These are phyloP conservation scores for Aphanomyces stellatus DNA, from an alignment of 352 stramenopile genomes.

Conservation along the genomic window DNA sequence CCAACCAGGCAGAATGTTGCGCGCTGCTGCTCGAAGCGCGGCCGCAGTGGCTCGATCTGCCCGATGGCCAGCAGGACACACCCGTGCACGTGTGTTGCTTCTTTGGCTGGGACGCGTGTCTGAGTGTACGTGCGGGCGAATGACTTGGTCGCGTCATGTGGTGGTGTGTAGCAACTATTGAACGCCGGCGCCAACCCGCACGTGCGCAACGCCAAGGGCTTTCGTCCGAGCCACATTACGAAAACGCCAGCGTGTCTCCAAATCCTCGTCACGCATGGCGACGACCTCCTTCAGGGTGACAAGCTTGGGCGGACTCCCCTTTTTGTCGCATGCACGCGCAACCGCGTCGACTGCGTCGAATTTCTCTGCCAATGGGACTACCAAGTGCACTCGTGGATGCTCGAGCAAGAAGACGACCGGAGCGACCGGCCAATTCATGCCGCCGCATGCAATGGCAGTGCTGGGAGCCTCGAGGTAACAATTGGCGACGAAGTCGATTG, in stretches of 20 bases:
- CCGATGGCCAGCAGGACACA: conserved; percentile 50
- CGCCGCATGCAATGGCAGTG: conserved; percentile 50
- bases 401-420: conserved; percentile 53
- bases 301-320: conserved; percentile 52
- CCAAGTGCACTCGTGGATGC: conserved; percentile 53
- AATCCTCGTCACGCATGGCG: conserved; percentile 40
- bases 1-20: conserved; percentile 39
- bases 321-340: conserved; percentile 52
- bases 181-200: conserved; percentile 48
- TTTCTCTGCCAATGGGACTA: conserved; percentile 59
- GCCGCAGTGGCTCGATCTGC: conserved; percentile 40
- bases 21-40: conserved; percentile 29
- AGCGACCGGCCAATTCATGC: conserved; percentile 53
- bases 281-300: conserved; percentile 55
- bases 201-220: conserved; percentile 53
- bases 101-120: conserved; percentile 46
- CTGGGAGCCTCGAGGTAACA: conserved; percentile 16
- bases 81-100: conserved; percentile 66
- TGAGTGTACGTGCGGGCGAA: conserved; percentile 24
- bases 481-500: background rate
- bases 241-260: conserved; percentile 44
- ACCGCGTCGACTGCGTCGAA: conserved; percentile 41
- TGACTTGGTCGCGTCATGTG: background rate
- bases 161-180: conserved; percentile 25
- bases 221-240: conserved; percentile 56